These are phyloP conservation scores for Pseudomassariella vexata DNA, from an alignment of 2,329 filamentous ascomycete species.

Conservation along the genomic window DNA sequence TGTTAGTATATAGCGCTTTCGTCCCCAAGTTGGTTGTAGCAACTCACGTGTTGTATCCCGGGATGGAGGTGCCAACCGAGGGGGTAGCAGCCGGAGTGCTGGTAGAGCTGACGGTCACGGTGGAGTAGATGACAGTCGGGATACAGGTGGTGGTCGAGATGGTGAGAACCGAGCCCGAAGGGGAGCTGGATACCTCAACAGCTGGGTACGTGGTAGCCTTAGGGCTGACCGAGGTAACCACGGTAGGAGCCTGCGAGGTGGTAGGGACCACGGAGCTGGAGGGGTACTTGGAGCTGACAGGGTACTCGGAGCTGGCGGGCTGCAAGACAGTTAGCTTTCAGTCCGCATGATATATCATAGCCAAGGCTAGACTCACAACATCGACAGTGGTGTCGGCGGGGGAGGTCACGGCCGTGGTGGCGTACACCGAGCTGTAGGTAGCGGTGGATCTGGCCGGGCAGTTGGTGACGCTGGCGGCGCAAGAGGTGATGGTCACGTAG, in stretches of 20 bases:
- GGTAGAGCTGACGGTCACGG: conserved; percentile 31
- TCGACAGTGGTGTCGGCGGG: no score
- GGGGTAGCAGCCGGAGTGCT: conserved; percentile 32
- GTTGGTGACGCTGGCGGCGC: conserved; percentile 54
- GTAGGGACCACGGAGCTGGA: conserved; percentile 34
- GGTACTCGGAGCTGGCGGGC: conserved; percentile 10
- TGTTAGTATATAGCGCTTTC: conserved; percentile 9
- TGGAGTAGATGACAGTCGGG: conserved; percentile 44
- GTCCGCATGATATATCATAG: no score
- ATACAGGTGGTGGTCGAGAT: conserved; percentile 45
- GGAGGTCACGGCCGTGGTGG: conserved; percentile 10
- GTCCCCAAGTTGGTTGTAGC: neutral
- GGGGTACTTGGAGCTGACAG: conserved; percentile 14
- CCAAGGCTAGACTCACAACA: no score
- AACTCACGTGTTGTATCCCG: conserved; percentile 27
- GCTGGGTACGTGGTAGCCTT: neutral
- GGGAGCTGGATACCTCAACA: neutral
- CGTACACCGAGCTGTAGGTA: conserved; percentile 37
- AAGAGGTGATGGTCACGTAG: conserved; percentile 56
- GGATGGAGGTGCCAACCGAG: conserved; percentile 17
- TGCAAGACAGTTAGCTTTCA: no score
- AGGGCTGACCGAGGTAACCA: no score
- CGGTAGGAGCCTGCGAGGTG: no score
- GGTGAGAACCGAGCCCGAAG: conserved; percentile 15
- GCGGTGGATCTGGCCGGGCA: conserved; percentile 44